Conservation (phyloP, 1,284 basidiomycete genomes). For the Cystobasidium pallidum region DNA sequence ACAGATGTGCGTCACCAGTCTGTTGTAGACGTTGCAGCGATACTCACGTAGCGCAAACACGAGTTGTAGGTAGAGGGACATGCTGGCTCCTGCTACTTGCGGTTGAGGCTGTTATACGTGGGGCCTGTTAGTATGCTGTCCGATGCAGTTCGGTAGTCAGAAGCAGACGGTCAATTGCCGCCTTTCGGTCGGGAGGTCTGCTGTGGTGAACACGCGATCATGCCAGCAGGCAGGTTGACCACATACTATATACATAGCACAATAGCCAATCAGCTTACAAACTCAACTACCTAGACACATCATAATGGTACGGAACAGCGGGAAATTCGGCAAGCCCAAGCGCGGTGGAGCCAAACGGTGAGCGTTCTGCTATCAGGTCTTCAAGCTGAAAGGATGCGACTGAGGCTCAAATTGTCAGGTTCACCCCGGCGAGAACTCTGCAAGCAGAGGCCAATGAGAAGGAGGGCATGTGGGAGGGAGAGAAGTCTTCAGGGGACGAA, state of each 20-base stretch:
- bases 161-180: neutral
- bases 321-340: constrained; percentile 41
- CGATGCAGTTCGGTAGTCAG: neutral
- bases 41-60: constrained; percentile 45
- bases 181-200: no score
- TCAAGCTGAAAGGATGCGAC: neutral
- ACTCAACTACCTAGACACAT: neutral
- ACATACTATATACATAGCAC: neutral
- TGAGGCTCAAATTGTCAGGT: constrained; percentile 11
- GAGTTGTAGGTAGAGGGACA: constrained; percentile 44
- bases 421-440: constrained; percentile 37
- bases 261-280: neutral
- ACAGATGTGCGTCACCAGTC: constrained; percentile 11
- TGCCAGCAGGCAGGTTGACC: neutral
- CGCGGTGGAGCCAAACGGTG: constrained; percentile 41
- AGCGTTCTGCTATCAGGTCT: neutral
- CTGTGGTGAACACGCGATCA: no score
- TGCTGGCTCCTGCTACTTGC: neutral
- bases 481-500: constrained; percentile 53
- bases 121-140: no score
- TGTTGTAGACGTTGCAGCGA: neutral
- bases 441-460: constrained; percentile 33
- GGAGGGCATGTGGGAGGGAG: constrained; percentile 53
- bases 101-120: neutral
- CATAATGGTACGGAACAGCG: constrained; percentile 40